Conservation (phyloP, 495 filamentous ascomycete genomes). For the Trichoderma orchidacearum region DNA sequence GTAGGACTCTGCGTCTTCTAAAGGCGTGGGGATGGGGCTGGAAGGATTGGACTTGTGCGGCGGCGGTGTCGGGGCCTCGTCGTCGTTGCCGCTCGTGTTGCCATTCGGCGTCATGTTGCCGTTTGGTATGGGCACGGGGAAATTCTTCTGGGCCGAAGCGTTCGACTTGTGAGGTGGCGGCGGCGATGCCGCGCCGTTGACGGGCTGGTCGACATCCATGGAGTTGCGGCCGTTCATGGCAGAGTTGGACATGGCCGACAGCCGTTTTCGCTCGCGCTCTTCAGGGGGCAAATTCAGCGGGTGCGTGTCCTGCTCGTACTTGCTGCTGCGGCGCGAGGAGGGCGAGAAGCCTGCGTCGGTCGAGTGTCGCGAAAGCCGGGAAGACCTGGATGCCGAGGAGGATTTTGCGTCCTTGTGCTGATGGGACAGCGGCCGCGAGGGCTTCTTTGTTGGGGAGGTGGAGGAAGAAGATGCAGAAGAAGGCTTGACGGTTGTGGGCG, state of each 20-base stretch:
- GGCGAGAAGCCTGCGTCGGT: constrained; percentile 18
- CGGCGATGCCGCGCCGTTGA: constrained; percentile 29
- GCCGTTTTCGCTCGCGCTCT: constrained; percentile 47
- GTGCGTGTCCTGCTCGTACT: constrained; percentile 57
- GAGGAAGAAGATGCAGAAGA: neutral
- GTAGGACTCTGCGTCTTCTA: constrained; percentile 71
- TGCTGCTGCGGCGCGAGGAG: constrained; percentile 26
- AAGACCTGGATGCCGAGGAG: constrained; percentile 10
- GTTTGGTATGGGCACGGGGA: constrained; percentile 32
- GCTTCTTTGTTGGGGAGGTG: neutral
- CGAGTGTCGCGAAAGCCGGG: constrained; percentile 14
- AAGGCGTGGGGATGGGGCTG: constrained; percentile 38
- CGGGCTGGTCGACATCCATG: constrained; percentile 74
- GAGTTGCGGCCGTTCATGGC: constrained; percentile 51
- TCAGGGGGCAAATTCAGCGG: constrained; percentile 81
- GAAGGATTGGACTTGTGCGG: constrained; percentile 57
- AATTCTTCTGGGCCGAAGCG: constrained; percentile 22
- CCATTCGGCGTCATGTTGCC: constrained; percentile 37
- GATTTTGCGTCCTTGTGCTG: constrained; percentile 7
- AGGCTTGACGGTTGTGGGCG: too few species aligned
- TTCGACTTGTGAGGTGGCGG: constrained; percentile 16
- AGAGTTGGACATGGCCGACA: constrained; percentile 46
- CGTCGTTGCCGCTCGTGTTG: constrained; percentile 13
- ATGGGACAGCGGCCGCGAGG: neutral
- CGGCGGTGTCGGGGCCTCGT: constrained; percentile 58